These are phyloP conservation scores for Fraxinus dipetala DNA, from an alignment of 305 asterid genomes.

Conservation along the genomic window DNA sequence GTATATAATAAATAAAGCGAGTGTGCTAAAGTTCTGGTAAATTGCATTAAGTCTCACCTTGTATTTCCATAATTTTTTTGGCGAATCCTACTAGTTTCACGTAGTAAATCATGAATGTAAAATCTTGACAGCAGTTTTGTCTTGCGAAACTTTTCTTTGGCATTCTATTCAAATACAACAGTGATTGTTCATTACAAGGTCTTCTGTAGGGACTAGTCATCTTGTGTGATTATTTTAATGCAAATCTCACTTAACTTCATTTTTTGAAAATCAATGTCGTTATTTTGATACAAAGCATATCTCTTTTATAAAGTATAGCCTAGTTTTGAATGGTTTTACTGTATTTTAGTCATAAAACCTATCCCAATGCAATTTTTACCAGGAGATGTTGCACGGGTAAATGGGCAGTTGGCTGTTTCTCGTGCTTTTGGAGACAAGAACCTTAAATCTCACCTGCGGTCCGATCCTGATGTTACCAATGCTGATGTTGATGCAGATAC, in stretches of 20 bases:
- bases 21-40: neutral
- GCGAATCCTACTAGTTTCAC: neutral
- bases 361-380: conserved; percentile 22
- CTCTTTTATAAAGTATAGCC: neutral
- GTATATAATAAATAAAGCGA: neutral
- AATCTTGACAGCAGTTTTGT: neutral
- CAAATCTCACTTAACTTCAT: neutral
- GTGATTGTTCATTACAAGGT: neutral
- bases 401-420: conserved; percentile 93
- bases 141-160: neutral
- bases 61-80: neutral
- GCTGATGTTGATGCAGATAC: conserved; percentile 58
- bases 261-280: neutral
- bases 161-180: neutral
- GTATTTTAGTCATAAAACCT: neutral
- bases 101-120: neutral
- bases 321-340: neutral
- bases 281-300: neutral
- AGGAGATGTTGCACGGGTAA: conserved; percentile 96
- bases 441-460: conserved; percentile 74
- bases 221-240: neutral
- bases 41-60: neutral
- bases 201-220: neutral
- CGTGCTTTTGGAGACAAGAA: conserved; percentile 97
- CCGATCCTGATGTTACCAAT: conserved; percentile 69